Evolutionary conservation across 2,329 filamentous ascomycete species (phyloP).

Genomic region (Parastagonospora avenae): DNA sequence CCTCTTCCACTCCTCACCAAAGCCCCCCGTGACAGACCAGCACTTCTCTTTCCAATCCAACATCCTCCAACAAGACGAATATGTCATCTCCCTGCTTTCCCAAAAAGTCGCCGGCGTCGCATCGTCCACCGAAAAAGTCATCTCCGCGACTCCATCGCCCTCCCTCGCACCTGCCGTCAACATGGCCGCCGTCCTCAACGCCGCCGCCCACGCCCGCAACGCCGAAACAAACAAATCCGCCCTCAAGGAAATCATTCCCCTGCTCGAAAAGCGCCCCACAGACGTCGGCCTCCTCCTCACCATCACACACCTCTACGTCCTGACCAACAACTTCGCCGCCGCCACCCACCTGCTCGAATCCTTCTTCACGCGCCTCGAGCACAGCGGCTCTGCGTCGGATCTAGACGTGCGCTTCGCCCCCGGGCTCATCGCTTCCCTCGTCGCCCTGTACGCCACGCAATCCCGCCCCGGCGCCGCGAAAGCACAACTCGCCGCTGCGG

Average conservation of each 20-base stretch:
- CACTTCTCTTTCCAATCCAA: slow-evolving; percentile 74
- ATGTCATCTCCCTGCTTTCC: slow-evolving; percentile 67
- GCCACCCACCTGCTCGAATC: slow-evolving; percentile 77
- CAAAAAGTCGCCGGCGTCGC: slow-evolving; percentile 72
- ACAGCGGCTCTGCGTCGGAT: slow-evolving; percentile 60
- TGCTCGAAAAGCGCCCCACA: slow-evolving; percentile 74
- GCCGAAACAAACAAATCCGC: slow-evolving; percentile 66
- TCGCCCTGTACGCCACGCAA: slow-evolving; percentile 78
- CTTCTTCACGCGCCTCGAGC: slow-evolving; percentile 74
- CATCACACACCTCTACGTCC: slow-evolving; percentile 79
- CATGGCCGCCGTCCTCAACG: slow-evolving; percentile 67
- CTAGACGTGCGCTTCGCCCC: slow-evolving; percentile 79
- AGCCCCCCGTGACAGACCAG: slow-evolving; percentile 62
- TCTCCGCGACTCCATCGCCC: slow-evolving; percentile 52
- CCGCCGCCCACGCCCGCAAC: slow-evolving; percentile 73
- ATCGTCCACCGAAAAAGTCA: slow-evolving; percentile 57
- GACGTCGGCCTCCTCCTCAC: slow-evolving; percentile 83
- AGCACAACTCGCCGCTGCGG: slow-evolving; percentile 76
- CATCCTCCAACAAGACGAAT: slow-evolving; percentile 66
- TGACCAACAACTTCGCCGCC: slow-evolving; percentile 71
- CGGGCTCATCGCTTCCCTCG: slow-evolving; percentile 78
- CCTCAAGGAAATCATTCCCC: slow-evolving; percentile 69
- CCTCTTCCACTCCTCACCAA: slow-evolving; percentile 60
- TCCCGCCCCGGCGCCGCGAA: slow-evolving; percentile 75
- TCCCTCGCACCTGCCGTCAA: slow-evolving; percentile 59